Base-by-base conservation (phyloP, 1,284 basidiomycete genomes). In the Xerocomus minutiporus region DNA sequence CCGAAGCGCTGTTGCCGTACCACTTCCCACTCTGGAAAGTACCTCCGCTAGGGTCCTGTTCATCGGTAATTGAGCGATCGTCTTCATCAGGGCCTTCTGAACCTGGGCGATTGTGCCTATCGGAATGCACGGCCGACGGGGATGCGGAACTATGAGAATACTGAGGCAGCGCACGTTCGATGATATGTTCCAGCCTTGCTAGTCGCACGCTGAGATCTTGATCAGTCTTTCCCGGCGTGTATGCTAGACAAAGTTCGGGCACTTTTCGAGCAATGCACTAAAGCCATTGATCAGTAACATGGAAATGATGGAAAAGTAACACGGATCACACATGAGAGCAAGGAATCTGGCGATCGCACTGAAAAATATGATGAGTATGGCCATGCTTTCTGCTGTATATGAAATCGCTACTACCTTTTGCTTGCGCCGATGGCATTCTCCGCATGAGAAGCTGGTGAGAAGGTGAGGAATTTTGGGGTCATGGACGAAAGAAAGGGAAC, bases 201-300 rank as follows among this genome's bases (percentile, higher is more conserved):
- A 91, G 71, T 52, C 88, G 82, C 36, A 81, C 78, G 59, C 79
- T 82, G 43, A 91, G 71, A 68, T 91, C 88, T 65, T 90, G 86
- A 66, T 91, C 89, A 9, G 82, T 77, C 67, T 91, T 91, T 48
- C 88, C 88, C 7, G 88, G 89, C 7, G 87, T 91, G 63, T 91
- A 91, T 1, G 88, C 84, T 66, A 88, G 88, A 74, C 88, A 91
- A 39, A 91, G 73, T 56, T 91, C 88, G 28, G 88, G 88, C 0
- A 91, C 88, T 67, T 89, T 90, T 60, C 89, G 81, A 53, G 88
- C 83, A 56, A 90, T 71, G 60, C 88, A 91, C 86, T 90, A 57
- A 17, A 51, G 46, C 4, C 31, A 20, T 34, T 48, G 32, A 53
- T 56, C 55, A 54, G 55, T 31, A 59, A 58, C 47, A 55, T 44